Conservation (phyloP, 2,329 filamentous ascomycete species). For the Penicillium sp. region DNA sequence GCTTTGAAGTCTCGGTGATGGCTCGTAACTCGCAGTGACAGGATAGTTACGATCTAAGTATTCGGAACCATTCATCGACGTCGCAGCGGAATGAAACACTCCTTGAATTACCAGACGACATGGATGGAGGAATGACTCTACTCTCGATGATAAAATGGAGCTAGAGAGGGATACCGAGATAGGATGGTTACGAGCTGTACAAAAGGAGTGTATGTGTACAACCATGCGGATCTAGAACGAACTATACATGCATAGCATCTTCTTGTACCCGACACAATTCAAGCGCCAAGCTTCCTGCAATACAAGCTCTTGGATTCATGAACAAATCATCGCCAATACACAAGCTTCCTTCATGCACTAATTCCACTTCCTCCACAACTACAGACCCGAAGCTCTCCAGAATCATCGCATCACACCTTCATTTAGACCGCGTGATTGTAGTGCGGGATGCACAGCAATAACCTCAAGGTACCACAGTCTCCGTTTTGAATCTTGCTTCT, state of each 20-base stretch:
- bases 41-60: not conserved
- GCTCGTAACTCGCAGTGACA: conserved; percentile 16
- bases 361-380: conserved; percentile 18
- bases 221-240: not conserved
- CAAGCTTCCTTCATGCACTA: conserved; percentile 16
- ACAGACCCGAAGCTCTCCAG: conserved; percentile 21
- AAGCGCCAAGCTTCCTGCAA: not conserved
- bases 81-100: conserved; percentile 13
- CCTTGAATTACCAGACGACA: conserved; percentile 22
- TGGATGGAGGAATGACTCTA: conserved; percentile 16
- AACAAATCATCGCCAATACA: conserved; percentile 23
- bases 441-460: conserved; percentile 23
- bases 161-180: conserved; percentile 22
- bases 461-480: conserved; percentile 27
- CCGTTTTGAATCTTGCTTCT: not conserved
- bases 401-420: conserved; percentile 16
- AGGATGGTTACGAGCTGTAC: conserved; percentile 17
- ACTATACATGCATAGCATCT: not conserved
- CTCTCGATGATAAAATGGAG: conserved; percentile 20
- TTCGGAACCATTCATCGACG: conserved; percentile 10
- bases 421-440: conserved; percentile 24
- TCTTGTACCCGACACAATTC: not conserved
- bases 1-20: conserved; percentile 18
- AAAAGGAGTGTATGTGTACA: not conserved
- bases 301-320: not conserved